These are phyloP conservation scores for Malassezia nana DNA, from an alignment of 1,284 basidiomycete species.

Conservation along the genomic window DNA sequence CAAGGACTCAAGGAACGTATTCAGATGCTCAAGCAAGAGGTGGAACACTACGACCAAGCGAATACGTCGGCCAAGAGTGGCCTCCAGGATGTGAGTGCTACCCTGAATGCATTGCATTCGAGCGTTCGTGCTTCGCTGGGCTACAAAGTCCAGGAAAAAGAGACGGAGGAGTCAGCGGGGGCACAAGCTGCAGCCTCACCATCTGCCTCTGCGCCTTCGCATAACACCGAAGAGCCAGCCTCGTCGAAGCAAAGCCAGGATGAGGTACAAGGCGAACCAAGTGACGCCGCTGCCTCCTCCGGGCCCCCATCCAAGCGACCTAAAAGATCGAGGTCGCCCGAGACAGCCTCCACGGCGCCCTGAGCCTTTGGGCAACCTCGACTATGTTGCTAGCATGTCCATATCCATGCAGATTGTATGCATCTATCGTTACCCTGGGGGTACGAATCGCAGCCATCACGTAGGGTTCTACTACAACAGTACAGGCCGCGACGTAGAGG, in stretches of 20 bases:
- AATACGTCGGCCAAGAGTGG: not conserved
- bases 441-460: slow-evolving; percentile 15
- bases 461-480: slow-evolving; percentile 11
- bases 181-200: not conserved
- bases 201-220: not conserved
- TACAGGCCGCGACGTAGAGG: slow-evolving; percentile 15
- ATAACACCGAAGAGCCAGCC: not conserved
- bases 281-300: too few species aligned
- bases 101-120: not conserved
- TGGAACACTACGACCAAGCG: not conserved
- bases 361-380: not conserved
- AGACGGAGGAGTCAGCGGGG: not conserved
- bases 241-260: not conserved
- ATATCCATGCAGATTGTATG: not conserved
- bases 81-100: not conserved
- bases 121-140: not conserved
- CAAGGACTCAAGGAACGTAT: not conserved
- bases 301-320: not conserved
- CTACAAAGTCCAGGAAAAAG: not conserved
- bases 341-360: not conserved
- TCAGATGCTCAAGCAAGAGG: not conserved
- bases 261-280: not conserved
- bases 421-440: slow-evolving; percentile 13
- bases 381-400: not conserved
- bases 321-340: not conserved